Evolutionary conservation across 805 yeast genomes (phyloP).

Genomic region (Ogataea haglerorum): DNA sequence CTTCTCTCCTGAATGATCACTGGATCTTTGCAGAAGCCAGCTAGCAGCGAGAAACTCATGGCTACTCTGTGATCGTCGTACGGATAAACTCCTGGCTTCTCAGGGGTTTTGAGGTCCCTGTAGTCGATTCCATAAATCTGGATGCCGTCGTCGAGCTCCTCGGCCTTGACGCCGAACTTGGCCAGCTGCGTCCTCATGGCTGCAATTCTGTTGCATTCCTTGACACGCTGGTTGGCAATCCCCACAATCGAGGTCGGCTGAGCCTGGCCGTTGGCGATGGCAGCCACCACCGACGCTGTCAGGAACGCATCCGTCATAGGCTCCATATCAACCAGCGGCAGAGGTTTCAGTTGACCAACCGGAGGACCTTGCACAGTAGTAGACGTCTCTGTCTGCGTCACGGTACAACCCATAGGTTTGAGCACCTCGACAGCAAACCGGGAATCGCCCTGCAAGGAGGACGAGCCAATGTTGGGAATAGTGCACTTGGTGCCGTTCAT

Average conservation of each 20-base stretch:
- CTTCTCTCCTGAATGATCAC: constrained; percentile 80
- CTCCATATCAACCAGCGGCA: constrained; percentile 89
- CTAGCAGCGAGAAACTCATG: constrained; percentile 89
- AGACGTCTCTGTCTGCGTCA: constrained; percentile 74
- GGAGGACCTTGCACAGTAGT: constrained; percentile 93
- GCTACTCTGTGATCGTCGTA: constrained; percentile 98
- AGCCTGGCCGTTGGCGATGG: constrained; percentile 59
- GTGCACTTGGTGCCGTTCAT: constrained; percentile 90
- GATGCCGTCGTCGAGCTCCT: constrained; percentile 90
- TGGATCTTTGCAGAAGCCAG: constrained; percentile 59
- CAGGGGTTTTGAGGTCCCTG: constrained; percentile 53
- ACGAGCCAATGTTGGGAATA: constrained; percentile 88
- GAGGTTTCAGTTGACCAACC: constrained; percentile 61
- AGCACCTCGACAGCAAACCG: constrained; percentile 91
- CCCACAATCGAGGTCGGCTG: constrained; percentile 80
- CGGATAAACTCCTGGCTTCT: constrained; percentile 58
- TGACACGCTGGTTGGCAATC: constrained; percentile 96
- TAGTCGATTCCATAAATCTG: constrained; percentile 69
- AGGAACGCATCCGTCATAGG: constrained; percentile 99
- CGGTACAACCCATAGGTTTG: constrained; percentile 92
- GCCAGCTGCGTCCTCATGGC: constrained; percentile 90
- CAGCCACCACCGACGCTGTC: constrained; percentile 96
- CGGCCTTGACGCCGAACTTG: constrained; percentile 84
- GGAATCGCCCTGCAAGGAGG: constrained; percentile 96
- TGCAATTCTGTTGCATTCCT: constrained; percentile 92